Conservation (phyloP, 768 basidiomycete species). For the Rhodotorula paludigena region DNA sequence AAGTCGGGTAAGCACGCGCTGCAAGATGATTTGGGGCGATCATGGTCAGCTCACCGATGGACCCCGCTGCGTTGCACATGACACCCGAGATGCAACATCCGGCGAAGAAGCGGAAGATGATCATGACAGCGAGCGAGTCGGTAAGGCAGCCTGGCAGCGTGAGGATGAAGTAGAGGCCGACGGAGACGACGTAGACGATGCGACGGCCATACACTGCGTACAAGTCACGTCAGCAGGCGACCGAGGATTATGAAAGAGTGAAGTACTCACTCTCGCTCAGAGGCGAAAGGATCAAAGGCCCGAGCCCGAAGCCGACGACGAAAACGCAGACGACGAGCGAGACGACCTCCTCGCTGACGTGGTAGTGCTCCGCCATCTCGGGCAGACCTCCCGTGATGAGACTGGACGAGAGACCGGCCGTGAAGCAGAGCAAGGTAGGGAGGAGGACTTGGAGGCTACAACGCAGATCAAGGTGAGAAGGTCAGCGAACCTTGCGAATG, state of each 20-base stretch:
- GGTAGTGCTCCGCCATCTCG: constrained; percentile 37
- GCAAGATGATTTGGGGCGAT: too few species aligned
- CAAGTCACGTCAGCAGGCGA: background rate
- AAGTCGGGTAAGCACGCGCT: too few species aligned
- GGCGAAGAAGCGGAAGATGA: constrained; percentile 45
- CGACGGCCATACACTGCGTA: constrained; percentile 41
- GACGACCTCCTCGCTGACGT: constrained; percentile 38
- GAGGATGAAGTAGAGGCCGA: constrained; percentile 45
- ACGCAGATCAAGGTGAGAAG: too few species aligned
- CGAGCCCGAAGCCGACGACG: constrained; percentile 44
- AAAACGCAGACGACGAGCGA: constrained; percentile 21
- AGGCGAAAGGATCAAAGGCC: constrained; percentile 46
- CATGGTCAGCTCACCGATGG: too few species aligned
- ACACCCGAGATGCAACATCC: background rate
- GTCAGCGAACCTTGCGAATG: too few species aligned
- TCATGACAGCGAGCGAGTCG: constrained; percentile 42
- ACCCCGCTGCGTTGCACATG: background rate
- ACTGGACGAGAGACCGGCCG: constrained; percentile 42
- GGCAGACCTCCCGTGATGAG: constrained; percentile 43
- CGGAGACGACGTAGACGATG: constrained; percentile 41
- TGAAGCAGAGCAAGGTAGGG: constrained; percentile 40
- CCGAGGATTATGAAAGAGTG: background rate
- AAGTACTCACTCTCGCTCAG: constrained; percentile 12
- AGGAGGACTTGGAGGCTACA: constrained; percentile 30
- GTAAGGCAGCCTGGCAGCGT: constrained; percentile 44